Conservation (phyloP, 106 monocot species). For the Dendrobium catenatum region DNA sequence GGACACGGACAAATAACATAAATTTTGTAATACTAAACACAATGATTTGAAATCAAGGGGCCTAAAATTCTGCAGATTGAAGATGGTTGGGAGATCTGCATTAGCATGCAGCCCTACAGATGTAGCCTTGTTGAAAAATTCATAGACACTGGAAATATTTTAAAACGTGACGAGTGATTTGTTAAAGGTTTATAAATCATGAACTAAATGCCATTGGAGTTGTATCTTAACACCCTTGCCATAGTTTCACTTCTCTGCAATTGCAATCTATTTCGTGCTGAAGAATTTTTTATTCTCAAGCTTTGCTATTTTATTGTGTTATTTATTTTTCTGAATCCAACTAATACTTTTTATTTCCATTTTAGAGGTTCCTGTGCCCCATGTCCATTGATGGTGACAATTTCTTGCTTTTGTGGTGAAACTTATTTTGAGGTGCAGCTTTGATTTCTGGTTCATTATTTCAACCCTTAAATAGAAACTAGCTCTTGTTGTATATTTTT, state of each 20-base stretch:
- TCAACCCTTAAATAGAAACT: not conserved
- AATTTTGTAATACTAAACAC: no score
- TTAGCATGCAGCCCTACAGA: not conserved
- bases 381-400: conserved; percentile 86
- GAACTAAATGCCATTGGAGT: not conserved
- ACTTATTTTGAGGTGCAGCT: conserved; percentile 75
- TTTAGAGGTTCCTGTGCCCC: conserved; percentile 87
- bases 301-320: not conserved
- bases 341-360: conserved; percentile 7
- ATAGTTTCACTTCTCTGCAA: not conserved
- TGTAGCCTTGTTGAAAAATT: no score
- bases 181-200: not conserved
- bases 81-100: no score
- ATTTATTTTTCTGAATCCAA: not conserved
- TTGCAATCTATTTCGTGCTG: not conserved
- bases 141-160: no score
- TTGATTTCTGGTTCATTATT: not conserved
- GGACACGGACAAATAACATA: no score
- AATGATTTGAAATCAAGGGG: no score
- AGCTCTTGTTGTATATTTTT: not conserved
- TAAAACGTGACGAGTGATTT: no score
- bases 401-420: conserved; percentile 81
- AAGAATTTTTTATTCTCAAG: not conserved
- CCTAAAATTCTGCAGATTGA: no score
- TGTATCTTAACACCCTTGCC: not conserved